Evolutionary conservation across 768 basidiomycete species (phyloP), one percentile per base, ranked within the genome.

Genomic region (Lentinula guzmanii): DNA sequence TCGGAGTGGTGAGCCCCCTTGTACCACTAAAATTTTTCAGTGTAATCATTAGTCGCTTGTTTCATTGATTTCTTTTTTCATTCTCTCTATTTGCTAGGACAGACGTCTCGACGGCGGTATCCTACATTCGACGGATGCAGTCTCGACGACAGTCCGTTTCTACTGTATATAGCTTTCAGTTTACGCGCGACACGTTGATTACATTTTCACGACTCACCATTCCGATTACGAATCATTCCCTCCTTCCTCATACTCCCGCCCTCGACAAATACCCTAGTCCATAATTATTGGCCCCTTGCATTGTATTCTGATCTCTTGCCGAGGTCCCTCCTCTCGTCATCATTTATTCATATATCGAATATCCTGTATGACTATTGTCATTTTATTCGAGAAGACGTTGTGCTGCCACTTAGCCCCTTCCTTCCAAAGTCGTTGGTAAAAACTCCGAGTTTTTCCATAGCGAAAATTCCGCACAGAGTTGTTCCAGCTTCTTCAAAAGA

Each of bases 31-130:
- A 58, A 58, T 42, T 63, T 16, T 60, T 52, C 58, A 58, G 43
- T 63, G 62, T 63, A 63, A 35, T 58, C 52, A 42, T 62, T 46
- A 63, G 62, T 58, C 62, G 62, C 62, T 63, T 56, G 55, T 56
- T 58, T 48, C 58, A 58, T 34, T 48, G 33, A 34, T 51, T 58
- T 48, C 28, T 51, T 24, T 37, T 52, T 45, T 33, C 41, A 51
- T 58, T 37, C 41, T 52, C 34, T 39, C 62, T 62, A 31, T 43
- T 54, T 41, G 52, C 35, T 56, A 56, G 55, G 55, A 56, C 55
- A 56, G 55, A 56, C 41, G 55, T 43, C 55, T 56, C 55, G 55
- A 56, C 24, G 55, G 42, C 55, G 55, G 55, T 56, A 56, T 56
- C 55, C 55, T 56, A 56, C 55, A 16, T 37, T 21, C 24, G 7